phyloP scores from a whole-genome alignment of 1,284 basidiomycete genomes.

The Austropuccinia psidii region DNA sequence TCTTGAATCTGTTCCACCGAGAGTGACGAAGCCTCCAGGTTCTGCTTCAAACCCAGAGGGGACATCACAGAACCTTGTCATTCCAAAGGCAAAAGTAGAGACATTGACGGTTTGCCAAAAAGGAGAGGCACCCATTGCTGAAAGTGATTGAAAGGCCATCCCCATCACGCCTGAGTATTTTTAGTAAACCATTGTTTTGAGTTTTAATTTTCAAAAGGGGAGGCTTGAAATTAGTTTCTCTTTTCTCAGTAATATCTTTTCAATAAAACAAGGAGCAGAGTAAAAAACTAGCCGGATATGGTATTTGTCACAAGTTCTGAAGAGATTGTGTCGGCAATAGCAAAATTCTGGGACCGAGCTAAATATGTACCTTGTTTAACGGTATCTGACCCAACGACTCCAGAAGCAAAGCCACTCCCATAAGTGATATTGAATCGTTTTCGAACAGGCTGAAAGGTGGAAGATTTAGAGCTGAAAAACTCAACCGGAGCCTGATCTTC shows the following conservation, averaged over 20 bases:
- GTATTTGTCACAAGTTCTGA: conserved; percentile 40
- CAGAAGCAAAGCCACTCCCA: conserved; percentile 44
- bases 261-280: too few species aligned
- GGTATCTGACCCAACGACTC: conserved; percentile 44
- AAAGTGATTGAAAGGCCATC: conserved; percentile 47
- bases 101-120: conserved; percentile 58
- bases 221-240: too few species aligned
- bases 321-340: conserved; percentile 39
- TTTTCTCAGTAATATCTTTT: too few species aligned
- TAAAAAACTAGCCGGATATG: conserved; percentile 39
- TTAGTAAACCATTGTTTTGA: too few species aligned
- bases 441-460: conserved; percentile 39
- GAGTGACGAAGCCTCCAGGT: conserved; percentile 46
- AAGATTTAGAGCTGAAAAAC: conserved; percentile 40
- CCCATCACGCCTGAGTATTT: conserved; percentile 46
- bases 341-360: conserved; percentile 45
- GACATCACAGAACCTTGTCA: conserved; percentile 43
- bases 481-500: conserved; percentile 36
- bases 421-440: conserved; percentile 44
- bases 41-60: conserved; percentile 36
- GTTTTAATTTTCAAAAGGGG: too few species aligned
- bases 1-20: conserved; percentile 45
- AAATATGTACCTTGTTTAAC: conserved; percentile 45
- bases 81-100: conserved; percentile 46
- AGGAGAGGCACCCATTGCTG: conserved; percentile 50